phyloP scores from a whole-genome alignment of 257 asterid species.

The Verbascum thapsus region DNA sequence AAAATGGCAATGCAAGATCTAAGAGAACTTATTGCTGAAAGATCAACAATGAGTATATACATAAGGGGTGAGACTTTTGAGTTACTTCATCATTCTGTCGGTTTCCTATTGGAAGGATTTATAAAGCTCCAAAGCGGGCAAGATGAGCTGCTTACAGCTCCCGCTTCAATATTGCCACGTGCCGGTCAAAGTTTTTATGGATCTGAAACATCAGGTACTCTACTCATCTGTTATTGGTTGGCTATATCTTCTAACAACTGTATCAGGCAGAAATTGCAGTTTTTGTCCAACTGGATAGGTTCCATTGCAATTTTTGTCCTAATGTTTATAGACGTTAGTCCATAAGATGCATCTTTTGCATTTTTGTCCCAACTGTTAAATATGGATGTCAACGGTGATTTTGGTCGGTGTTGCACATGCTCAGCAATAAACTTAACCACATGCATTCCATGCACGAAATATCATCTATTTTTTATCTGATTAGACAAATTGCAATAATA shows the following conservation, averaged over 20 bases:
- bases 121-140: conserved; percentile 61
- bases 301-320: too few species aligned
- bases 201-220: conserved; percentile 65
- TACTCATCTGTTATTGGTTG: conserved; percentile 14
- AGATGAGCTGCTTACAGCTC: conserved; percentile 66
- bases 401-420: too few species aligned
- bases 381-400: too few species aligned
- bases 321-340: too few species aligned
- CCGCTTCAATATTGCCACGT: conserved; percentile 61
- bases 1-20: conserved; percentile 79
- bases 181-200: conserved; percentile 50
- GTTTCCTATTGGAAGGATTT: conserved; percentile 87
- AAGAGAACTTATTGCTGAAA: conserved; percentile 71
- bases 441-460: too few species aligned
- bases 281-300: too few species aligned
- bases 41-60: conserved; percentile 65
- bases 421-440: too few species aligned
- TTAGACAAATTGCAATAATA: too few species aligned
- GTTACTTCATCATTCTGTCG: conserved; percentile 71
- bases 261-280: too few species aligned
- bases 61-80: conserved; percentile 81
- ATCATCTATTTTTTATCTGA: too few species aligned
- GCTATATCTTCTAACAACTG: conserved; percentile 4
- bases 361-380: too few species aligned
- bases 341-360: too few species aligned